Conservation (phyloP, 2,329 filamentous ascomycete genomes). For the Periconia digitata region DNA sequence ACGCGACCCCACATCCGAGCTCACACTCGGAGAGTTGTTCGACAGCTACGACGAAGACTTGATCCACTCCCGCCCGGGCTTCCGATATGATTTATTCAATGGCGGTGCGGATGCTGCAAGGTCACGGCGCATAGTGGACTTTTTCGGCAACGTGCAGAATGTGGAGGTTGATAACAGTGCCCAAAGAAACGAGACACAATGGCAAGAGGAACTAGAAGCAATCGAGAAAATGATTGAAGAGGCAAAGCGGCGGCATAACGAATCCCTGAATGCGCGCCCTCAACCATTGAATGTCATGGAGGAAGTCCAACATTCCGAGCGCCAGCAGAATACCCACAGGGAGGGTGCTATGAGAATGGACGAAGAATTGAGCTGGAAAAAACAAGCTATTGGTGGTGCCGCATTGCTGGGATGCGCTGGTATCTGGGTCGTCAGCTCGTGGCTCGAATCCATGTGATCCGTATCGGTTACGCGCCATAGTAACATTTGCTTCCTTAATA, state of each 20-base stretch:
- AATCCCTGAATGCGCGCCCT: slow-evolving; percentile 23
- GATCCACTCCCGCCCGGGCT: slow-evolving; percentile 89
- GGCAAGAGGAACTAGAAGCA: slow-evolving; percentile 73
- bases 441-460: slow-evolving; percentile 34
- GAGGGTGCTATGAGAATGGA: slow-evolving; percentile 40
- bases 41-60: slow-evolving; percentile 94
- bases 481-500: too few species aligned
- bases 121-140: slow-evolving; percentile 85
- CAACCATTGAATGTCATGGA: slow-evolving; percentile 26
- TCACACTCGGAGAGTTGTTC: slow-evolving; percentile 90
- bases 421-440: slow-evolving; percentile 45
- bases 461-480: not conserved
- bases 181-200: slow-evolving; percentile 45
- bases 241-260: slow-evolving; percentile 46
- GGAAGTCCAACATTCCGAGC: slow-evolving; percentile 18
- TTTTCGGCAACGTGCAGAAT: slow-evolving; percentile 97
- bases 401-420: slow-evolving; percentile 43
- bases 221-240: slow-evolving; percentile 65
- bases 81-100: slow-evolving; percentile 92
- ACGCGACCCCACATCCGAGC: slow-evolving; percentile 79
- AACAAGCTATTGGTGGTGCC: slow-evolving; percentile 43
- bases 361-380: slow-evolving; percentile 42
- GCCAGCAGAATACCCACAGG: slow-evolving; percentile 20
- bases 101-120: slow-evolving; percentile 78
- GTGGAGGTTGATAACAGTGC: slow-evolving; percentile 76